phyloP scores from a whole-genome alignment of 257 asterid species.

The Jasminum sambac region DNA sequence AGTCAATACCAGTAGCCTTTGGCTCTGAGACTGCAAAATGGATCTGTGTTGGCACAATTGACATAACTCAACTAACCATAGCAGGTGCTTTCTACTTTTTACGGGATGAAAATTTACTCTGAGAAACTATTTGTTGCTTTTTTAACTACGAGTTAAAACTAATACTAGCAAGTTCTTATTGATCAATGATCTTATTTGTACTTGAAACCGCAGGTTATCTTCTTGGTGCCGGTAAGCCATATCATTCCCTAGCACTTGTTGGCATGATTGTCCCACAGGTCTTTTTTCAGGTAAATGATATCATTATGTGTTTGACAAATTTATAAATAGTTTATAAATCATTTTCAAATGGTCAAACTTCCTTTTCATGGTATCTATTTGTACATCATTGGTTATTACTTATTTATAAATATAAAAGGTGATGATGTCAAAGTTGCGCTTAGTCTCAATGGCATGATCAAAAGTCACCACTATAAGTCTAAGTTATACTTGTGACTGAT shows the following conservation, averaged over 20 bases:
- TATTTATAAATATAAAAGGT: no score
- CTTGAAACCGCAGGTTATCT: slow-evolving; percentile 74
- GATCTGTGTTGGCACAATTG: slow-evolving; percentile 97
- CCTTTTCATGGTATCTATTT: no score
- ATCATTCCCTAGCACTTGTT: slow-evolving; percentile 74
- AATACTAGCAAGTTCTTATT: neutral
- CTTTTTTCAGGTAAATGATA: slow-evolving; percentile 78
- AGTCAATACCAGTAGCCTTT: slow-evolving; percentile 97
- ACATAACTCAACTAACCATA: slow-evolving; percentile 86
- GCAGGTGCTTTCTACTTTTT: slow-evolving; percentile 51
- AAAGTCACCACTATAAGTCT: neutral
- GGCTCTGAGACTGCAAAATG: slow-evolving; percentile 94
- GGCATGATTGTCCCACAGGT: slow-evolving; percentile 85
- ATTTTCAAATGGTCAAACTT: no score
- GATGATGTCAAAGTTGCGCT: no score
- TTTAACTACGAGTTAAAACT: neutral
- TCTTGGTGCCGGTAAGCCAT: slow-evolving; percentile 83
- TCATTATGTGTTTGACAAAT: no score
- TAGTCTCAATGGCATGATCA: no score
- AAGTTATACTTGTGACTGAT: neutral
- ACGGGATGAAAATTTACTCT: neutral
- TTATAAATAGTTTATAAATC: no score
- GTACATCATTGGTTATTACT: no score
- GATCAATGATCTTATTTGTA: no score
- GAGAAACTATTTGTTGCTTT: neutral